These are phyloP conservation scores for Sclerospora graminicola DNA, from an alignment of 352 stramenopile species.

Conservation along the genomic window DNA sequence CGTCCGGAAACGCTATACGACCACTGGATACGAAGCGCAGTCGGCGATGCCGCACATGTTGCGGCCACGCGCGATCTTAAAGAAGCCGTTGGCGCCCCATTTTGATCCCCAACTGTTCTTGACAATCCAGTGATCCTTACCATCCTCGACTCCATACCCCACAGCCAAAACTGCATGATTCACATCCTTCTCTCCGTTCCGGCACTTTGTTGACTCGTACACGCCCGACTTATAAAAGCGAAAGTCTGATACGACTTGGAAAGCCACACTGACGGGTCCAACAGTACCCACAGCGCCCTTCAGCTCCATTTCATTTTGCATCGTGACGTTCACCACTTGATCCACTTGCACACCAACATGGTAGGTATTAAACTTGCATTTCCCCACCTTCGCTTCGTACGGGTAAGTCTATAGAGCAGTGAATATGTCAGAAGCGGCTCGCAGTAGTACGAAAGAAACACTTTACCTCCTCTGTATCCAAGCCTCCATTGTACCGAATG, in stretches of 20 bases:
- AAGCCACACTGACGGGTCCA: constrained; percentile 77
- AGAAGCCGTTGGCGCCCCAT: constrained; percentile 95
- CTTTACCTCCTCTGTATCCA: constrained; percentile 65
- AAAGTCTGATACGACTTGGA: constrained; percentile 85
- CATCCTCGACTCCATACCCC: constrained; percentile 91
- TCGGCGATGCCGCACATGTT: constrained; percentile 86
- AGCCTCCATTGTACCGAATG: constrained; percentile 85
- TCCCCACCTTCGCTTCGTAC: constrained; percentile 65
- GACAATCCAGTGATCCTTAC: constrained; percentile 92
- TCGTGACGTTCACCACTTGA: constrained; percentile 79
- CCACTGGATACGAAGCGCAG: constrained; percentile 79
- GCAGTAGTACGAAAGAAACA: neutral
- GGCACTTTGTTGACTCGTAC: constrained; percentile 79
- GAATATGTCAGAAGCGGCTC: constrained; percentile 1
- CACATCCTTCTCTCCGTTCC: constrained; percentile 74
- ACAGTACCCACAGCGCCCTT: constrained; percentile 48
- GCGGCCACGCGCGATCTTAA: constrained; percentile 87
- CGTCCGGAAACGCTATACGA: constrained; percentile 27
- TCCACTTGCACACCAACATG: constrained; percentile 64
- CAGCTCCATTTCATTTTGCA: constrained; percentile 65
- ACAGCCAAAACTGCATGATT: constrained; percentile 93
- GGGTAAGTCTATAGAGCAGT: constrained; percentile 35
- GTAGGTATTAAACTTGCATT: constrained; percentile 74
- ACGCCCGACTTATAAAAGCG: constrained; percentile 85
- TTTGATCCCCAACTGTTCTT: constrained; percentile 93